phyloP scores from a whole-genome alignment of 2,329 filamentous ascomycete genomes.

The Fusarium papillatum region DNA sequence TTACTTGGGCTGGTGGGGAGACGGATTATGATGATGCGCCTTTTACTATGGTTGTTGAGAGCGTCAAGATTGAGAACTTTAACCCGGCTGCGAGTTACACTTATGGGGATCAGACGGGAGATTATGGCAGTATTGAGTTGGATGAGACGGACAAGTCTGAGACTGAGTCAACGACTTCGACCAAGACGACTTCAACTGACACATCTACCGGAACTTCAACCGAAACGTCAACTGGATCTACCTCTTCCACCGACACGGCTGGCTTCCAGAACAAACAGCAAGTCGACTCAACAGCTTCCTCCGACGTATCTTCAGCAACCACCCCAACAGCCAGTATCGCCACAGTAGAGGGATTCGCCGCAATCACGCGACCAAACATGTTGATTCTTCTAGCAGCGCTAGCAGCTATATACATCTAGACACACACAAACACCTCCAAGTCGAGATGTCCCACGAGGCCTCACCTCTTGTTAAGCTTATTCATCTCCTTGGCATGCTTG shows the following conservation, averaged over 20 bases:
- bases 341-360: neutral
- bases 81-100: slow-evolving; percentile 51
- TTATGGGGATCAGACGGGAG: slow-evolving; percentile 42
- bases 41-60: slow-evolving; percentile 70
- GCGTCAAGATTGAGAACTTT: slow-evolving; percentile 59
- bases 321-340: slow-evolving; percentile 7
- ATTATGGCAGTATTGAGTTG: slow-evolving; percentile 41
- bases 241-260: slow-evolving; percentile 3
- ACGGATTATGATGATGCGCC: slow-evolving; percentile 57
- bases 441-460: neutral
- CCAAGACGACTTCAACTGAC: neutral
- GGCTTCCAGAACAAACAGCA: slow-evolving; percentile 28
- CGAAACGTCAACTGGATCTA: neutral
- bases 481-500: slow-evolving; percentile 57
- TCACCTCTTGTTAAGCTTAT: slow-evolving; percentile 37
- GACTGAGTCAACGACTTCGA: neutral
- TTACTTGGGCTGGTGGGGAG: slow-evolving; percentile 76
- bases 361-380: slow-evolving; percentile 16
- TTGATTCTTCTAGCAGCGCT: slow-evolving; percentile 16
- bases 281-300: neutral
- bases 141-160: slow-evolving; percentile 24
- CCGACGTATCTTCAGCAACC: neutral
- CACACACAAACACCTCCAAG: neutral
- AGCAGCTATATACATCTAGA: slow-evolving; percentile 8
- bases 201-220: slow-evolving; percentile 20